Evolutionary conservation across 2,329 filamentous ascomycete species (phyloP).

Genomic region (Myriangium duriaei): DNA sequence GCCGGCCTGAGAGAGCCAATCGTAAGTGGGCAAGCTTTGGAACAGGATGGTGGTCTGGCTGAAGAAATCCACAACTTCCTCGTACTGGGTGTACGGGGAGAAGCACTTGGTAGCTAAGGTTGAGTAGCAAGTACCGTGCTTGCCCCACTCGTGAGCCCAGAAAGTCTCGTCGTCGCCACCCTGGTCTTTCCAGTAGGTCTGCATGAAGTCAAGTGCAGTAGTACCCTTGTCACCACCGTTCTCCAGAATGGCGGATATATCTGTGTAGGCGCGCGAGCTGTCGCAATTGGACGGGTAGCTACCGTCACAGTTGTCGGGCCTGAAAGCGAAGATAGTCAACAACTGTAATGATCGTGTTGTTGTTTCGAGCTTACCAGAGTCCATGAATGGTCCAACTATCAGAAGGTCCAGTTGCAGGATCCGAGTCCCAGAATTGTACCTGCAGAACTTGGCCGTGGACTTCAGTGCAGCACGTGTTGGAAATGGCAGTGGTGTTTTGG

Average conservation of each 20-base stretch:
- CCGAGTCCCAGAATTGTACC: constrained; percentile 18
- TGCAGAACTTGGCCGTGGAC: constrained; percentile 37
- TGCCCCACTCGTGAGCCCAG: constrained; percentile 16
- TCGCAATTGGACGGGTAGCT: constrained; percentile 14
- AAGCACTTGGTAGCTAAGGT: constrained; percentile 17
- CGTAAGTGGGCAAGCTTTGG: constrained; percentile 14
- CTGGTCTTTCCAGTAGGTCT: constrained; percentile 17
- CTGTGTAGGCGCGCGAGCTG: constrained; percentile 12
- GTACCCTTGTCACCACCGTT: constrained; percentile 9
- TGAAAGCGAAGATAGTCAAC: constrained; percentile 1
- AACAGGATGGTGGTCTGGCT: constrained; percentile 14
- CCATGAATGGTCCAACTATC: constrained; percentile 18
- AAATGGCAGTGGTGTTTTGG: constrained; percentile 21
- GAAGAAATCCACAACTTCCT: constrained; percentile 18
- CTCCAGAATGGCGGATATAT: constrained; percentile 15
- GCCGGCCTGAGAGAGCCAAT: constrained; percentile 43
- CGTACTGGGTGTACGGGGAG: constrained; percentile 13
- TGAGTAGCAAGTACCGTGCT: constrained; percentile 18
- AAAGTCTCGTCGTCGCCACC: constrained; percentile 15
- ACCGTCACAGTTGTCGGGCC: constrained; percentile 17
- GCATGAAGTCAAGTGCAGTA: constrained; percentile 15
- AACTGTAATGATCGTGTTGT: no score
- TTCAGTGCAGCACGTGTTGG: constrained; percentile 59
- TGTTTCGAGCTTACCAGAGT: constrained; percentile 13
- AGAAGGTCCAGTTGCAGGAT: constrained; percentile 15